Evolutionary conservation across 106 monocot genomes (phyloP).

Genomic region (Narthecium ossifragum): DNA sequence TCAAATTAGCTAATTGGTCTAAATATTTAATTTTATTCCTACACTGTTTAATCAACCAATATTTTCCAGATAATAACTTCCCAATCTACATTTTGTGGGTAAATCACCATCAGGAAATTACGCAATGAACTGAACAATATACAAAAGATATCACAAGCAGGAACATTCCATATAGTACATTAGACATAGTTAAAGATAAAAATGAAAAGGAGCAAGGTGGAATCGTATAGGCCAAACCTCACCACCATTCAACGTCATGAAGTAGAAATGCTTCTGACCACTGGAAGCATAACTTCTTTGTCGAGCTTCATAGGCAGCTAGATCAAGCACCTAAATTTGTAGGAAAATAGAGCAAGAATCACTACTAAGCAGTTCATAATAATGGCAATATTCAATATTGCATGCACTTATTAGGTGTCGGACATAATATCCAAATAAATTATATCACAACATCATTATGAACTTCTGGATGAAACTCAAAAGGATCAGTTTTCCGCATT

Average conservation of each 20-base stretch:
- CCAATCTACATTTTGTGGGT: too few relatives aligned
- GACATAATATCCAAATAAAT: background rate
- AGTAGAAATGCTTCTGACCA: constrained; percentile 98
- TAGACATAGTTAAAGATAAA: background rate
- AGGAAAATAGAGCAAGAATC: background rate
- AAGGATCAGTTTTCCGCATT: too few relatives aligned
- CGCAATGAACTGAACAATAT: too few relatives aligned
- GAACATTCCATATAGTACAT: background rate
- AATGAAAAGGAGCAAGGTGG: background rate
- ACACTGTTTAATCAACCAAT: too few relatives aligned
- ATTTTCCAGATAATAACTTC: too few relatives aligned
- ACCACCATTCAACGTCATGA: constrained; percentile 98
- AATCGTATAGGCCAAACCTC: constrained; percentile 64
- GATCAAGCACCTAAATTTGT: constrained; percentile 69
- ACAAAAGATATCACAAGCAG: too few relatives aligned
- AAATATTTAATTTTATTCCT: too few relatives aligned
- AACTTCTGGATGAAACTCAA: too few relatives aligned
- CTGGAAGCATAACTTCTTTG: constrained; percentile 85
- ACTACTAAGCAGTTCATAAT: background rate
- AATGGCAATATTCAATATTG: background rate
- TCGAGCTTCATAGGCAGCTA: constrained; percentile 78
- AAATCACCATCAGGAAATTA: too few relatives aligned
- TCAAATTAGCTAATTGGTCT: too few relatives aligned
- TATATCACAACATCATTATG: too few relatives aligned
- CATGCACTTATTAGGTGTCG: background rate